Evolutionary conservation across 1,284 basidiomycete genomes (phyloP), one percentile per base, ranked within the genome.

Genomic region (Rhodofomes roseus): DNA sequence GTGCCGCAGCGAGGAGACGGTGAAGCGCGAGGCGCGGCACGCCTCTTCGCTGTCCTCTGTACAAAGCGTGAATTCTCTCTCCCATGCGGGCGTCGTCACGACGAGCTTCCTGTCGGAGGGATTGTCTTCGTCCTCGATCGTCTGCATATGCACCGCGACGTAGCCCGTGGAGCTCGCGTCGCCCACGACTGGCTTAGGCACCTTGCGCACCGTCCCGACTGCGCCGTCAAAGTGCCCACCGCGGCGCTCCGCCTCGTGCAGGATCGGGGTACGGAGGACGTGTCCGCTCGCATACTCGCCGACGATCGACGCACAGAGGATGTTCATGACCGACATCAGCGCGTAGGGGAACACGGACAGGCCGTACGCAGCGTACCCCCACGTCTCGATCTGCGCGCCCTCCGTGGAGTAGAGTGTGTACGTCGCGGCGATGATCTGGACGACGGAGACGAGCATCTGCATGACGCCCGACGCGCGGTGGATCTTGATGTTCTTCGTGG

Each of bases 401-500:
- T 31, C 12, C 6, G 46, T 29, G 46, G 29, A 50, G 25, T 50
- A 50, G 25, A 50, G 29, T 12, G 46, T 50, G 46, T 29, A 50
- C 25, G 18, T 16, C 27, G 46, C 46, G 25, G 29, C 29, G 27
- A 50, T 31, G 46, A 50, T 50, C 29, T 50, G 46, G 5, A 50
- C 23, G 52, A 54, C 52, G 20, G 52, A 54, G 46, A 50, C 46
- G 29, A 50, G 46, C 46, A 50, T 50, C 46, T 50, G 23, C 29
- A 31, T 50, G 46, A 50, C 27, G 46, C 46, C 46, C 16, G 46
- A 31, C 7, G 46, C 25, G 9, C 29, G 46, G 29, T 50, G 46
- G 16, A 50, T 50, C 29, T 50, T 27, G 23, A 31, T 31, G 27
- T 50, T 9, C 3, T 4, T 31, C 25, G 46, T 50, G 4, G 46